Evolutionary conservation across 1,284 basidiomycete species (phyloP).

Genomic region (Marasmius tenuissimus): DNA sequence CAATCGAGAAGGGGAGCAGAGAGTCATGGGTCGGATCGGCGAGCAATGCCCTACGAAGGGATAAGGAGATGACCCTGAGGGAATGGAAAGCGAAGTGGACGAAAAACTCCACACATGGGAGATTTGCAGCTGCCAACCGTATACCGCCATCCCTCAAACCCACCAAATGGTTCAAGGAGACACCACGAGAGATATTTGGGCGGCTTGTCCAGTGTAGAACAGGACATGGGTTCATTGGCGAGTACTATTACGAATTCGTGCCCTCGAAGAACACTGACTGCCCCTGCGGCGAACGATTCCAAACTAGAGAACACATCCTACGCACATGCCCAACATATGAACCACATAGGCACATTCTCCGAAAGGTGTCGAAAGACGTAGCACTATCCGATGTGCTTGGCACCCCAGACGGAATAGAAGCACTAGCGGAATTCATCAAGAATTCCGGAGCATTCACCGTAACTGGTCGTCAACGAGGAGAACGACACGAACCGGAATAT

Average conservation of each 20-base stretch:
- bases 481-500: no score
- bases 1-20: conserved; percentile 4
- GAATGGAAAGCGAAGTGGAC: conserved; percentile 23
- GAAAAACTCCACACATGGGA: no score
- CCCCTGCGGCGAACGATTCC: conserved; percentile 24
- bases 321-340: conserved; percentile 24
- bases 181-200: conserved; percentile 20
- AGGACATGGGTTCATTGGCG: conserved; percentile 26
- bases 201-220: conserved; percentile 24
- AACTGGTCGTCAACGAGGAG: background rate
- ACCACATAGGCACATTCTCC: conserved; percentile 17
- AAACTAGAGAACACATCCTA: conserved; percentile 30
- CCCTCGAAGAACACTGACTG: conserved; percentile 22
- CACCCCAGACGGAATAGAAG: conserved; percentile 21
- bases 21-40: background rate
- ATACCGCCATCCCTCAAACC: conserved; percentile 22
- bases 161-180: conserved; percentile 14
- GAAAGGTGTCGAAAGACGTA: conserved; percentile 10
- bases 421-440: conserved; percentile 24
- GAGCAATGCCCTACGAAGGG: conserved; percentile 12
- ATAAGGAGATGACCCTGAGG: conserved; percentile 13
- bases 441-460: conserved; percentile 25
- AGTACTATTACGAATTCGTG: conserved; percentile 26
- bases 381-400: conserved; percentile 21
- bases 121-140: conserved; percentile 25